Evolutionary conservation across 345 rosid genomes (phyloP).

Genomic region (Garcia nutans): DNA sequence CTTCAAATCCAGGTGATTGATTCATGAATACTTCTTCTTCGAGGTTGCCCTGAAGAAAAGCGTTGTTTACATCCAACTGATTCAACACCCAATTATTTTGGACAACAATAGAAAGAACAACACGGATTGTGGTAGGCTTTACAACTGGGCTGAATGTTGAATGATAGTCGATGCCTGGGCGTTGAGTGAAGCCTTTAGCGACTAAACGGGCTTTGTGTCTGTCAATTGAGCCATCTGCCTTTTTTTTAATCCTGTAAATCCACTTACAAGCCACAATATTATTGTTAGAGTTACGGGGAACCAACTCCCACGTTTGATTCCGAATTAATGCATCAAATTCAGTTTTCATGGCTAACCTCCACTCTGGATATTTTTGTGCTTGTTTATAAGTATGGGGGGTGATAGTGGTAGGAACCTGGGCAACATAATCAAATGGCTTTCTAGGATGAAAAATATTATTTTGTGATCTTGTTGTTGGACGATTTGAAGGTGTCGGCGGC

Average conservation of each 20-base stretch:
- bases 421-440: background rate
- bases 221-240: too few species aligned
- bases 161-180: too few species aligned
- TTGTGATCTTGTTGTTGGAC: background rate
- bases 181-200: too few species aligned
- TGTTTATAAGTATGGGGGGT: background rate
- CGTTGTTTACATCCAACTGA: too few species aligned
- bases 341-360: background rate
- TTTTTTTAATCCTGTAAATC: too few species aligned
- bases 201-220: too few species aligned
- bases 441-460: background rate
- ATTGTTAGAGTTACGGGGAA: background rate
- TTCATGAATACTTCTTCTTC: background rate
- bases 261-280: background rate
- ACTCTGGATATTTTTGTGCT: background rate
- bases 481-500: background rate
- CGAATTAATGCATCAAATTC: background rate
- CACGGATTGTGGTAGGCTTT: too few species aligned
- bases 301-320: background rate
- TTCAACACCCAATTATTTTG: too few species aligned
- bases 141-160: too few species aligned
- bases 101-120: too few species aligned
- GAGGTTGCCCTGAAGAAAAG: background rate
- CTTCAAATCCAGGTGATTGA: background rate
- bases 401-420: background rate